phyloP scores from a whole-genome alignment of 441 rosid genomes.

The Adansonia madagascariensis region DNA sequence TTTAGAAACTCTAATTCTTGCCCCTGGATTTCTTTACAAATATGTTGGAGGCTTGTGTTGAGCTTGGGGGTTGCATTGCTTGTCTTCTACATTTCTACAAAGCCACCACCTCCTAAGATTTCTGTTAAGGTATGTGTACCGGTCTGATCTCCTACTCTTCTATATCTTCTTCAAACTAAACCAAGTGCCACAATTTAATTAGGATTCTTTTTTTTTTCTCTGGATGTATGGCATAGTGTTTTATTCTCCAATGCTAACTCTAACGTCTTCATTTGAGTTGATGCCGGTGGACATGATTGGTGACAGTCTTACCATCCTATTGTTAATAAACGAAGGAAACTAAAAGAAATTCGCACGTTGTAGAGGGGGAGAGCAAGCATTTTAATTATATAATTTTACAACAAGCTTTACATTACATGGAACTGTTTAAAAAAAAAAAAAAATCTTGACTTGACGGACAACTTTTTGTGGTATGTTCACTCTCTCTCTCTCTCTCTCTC shows the following conservation, averaged over 20 bases:
- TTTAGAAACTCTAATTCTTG: conserved; percentile 50
- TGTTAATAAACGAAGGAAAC: background rate
- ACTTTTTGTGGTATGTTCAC: background rate
- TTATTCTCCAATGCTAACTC: background rate
- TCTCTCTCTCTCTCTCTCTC: background rate
- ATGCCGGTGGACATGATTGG: background rate
- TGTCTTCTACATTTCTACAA: conserved; percentile 73
- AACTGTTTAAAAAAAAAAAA: background rate
- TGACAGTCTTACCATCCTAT: background rate
- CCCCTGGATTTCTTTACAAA: conserved; percentile 65
- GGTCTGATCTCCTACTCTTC: background rate
- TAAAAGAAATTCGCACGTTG: background rate
- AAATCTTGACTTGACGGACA: background rate
- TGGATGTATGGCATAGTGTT: background rate
- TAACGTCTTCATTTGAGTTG: background rate
- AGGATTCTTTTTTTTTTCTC: no score
- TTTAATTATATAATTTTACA: background rate
- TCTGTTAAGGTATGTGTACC: conserved; percentile 56
- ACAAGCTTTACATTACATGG: background rate
- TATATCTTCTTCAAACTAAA: background rate
- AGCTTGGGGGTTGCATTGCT: conserved; percentile 77
- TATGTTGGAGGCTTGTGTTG: conserved; percentile 72
- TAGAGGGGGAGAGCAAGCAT: background rate
- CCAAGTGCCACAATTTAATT: background rate
- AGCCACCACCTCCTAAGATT: conserved; percentile 70